phyloP scores from a whole-genome alignment of 495 filamentous ascomycete species.

The Lasiosphaeris hirsuta region DNA sequence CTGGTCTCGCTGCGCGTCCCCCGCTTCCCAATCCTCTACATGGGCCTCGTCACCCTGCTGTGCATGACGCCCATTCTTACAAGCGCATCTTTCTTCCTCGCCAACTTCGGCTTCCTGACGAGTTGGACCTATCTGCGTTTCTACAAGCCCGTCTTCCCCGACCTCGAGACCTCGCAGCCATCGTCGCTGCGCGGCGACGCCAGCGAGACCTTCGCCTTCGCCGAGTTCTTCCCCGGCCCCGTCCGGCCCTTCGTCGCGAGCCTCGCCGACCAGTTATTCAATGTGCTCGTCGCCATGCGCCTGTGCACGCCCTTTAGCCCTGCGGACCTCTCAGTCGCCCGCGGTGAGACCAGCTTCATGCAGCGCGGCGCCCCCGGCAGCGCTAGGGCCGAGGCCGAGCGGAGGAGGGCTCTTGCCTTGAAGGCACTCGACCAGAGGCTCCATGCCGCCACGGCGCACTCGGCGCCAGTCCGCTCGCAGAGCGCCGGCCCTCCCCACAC shows the following conservation, averaged over 20 bases:
- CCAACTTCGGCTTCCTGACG: slow-evolving; percentile 76
- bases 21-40: slow-evolving; percentile 83
- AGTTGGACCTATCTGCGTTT: slow-evolving; percentile 97
- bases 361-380: slow-evolving; percentile 66
- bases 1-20: slow-evolving; percentile 82
- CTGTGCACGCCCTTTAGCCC: slow-evolving; percentile 84
- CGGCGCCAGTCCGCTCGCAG: slow-evolving; percentile 34
- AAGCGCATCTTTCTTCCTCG: slow-evolving; percentile 76
- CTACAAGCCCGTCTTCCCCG: slow-evolving; percentile 69
- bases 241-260: slow-evolving; percentile 72
- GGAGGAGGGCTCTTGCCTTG: slow-evolving; percentile 81
- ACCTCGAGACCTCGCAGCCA: slow-evolving; percentile 62
- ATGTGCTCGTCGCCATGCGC: slow-evolving; percentile 64
- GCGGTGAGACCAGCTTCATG: slow-evolving; percentile 39
- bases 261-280: slow-evolving; percentile 71
- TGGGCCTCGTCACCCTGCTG: slow-evolving; percentile 73
- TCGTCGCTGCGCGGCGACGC: slow-evolving; percentile 74
- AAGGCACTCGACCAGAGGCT: slow-evolving; percentile 90
- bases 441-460: slow-evolving; percentile 67
- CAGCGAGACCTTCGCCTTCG: slow-evolving; percentile 91
- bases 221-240: slow-evolving; percentile 90
- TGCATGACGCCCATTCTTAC: slow-evolving; percentile 78
- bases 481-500: slow-evolving; percentile 27
- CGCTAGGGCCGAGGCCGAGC: slow-evolving; percentile 84
- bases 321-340: slow-evolving; percentile 74